Percentiles rank a stretch among this genome's conserved stretches.
phyloP scores from a whole-genome alignment of 345 rosid species.

The Nephelium lappaceum region DNA sequence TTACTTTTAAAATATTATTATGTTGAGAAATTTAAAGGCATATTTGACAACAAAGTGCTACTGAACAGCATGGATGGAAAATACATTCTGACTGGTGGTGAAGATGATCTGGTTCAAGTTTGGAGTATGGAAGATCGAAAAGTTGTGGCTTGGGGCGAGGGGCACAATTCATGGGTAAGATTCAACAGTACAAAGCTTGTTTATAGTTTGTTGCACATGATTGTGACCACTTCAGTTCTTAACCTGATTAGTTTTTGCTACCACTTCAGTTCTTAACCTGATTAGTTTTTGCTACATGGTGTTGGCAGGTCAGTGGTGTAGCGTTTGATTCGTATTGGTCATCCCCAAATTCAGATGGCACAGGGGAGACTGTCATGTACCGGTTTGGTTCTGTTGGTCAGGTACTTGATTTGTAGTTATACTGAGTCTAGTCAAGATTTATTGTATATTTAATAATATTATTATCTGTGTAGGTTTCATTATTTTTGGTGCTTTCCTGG shows the following conservation, averaged over 20 bases:
- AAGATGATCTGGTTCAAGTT: conserved; percentile 98
- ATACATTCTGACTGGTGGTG: conserved; percentile 96
- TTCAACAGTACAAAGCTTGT: conserved; percentile 15
- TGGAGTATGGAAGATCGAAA: conserved; percentile 99
- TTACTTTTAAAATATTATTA: conserved; percentile 9
- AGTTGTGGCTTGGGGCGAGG: conserved; percentile 99
- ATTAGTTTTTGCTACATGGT: conserved; percentile 30
- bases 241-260: conserved; percentile 19
- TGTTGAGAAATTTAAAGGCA: conserved; percentile 7
- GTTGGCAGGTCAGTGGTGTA: conserved; percentile 95
- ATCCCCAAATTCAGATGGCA: conserved; percentile 80
- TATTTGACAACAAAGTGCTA: conserved; percentile 23
- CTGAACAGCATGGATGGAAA: conserved; percentile 92
- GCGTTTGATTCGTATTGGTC: conserved; percentile 98
- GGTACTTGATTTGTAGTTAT: conserved; percentile 48
- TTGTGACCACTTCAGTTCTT: conserved; percentile 23
- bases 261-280: conserved; percentile 25
- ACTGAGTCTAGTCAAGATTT: conserved; percentile 9
- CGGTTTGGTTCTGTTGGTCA: conserved; percentile 99
- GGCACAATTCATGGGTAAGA: conserved; percentile 98
- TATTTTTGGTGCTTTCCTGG: not conserved
- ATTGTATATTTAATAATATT: not conserved
- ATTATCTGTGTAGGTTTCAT: not conserved
- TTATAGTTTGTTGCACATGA: conserved; percentile 15
- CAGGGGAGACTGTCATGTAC: conserved; percentile 83